Evolutionary conservation across 129 eudicot species (phyloP).

Genomic region (Mikania micrantha): DNA sequence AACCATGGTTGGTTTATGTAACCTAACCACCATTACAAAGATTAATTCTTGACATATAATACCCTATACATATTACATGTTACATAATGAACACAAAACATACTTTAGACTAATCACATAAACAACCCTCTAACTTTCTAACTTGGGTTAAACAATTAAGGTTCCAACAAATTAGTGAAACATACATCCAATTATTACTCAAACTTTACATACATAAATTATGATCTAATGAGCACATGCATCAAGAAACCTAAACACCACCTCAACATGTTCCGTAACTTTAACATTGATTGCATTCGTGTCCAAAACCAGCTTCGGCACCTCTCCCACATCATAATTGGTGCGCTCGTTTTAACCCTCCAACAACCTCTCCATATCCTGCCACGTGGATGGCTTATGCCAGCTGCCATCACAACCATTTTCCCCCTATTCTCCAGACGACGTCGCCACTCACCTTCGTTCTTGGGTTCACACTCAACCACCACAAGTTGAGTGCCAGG

Average conservation of each 20-base stretch:
- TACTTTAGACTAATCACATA: too few relatives aligned
- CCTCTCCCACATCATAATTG: constrained; percentile 54
- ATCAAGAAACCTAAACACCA: constrained; percentile 36
- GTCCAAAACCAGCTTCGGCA: constrained; percentile 52
- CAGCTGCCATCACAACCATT: constrained; percentile 34
- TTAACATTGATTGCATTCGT: constrained; percentile 35
- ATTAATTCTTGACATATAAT: too few relatives aligned
- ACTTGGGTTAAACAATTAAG: too few relatives aligned
- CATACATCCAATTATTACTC: neutral
- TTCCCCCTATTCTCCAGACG: constrained; percentile 48
- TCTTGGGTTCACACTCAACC: constrained; percentile 52
- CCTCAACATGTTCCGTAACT: constrained; percentile 23
- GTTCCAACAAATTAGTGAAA: too few relatives aligned
- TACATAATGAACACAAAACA: too few relatives aligned
- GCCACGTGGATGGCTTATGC: constrained; percentile 69
- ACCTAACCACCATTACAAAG: too few relatives aligned
- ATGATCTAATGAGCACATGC: neutral
- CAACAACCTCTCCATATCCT: constrained; percentile 54
- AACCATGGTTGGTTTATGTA: too few relatives aligned
- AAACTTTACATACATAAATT: neutral
- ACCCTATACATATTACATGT: too few relatives aligned
- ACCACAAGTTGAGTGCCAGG: constrained; percentile 34
- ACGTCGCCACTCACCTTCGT: constrained; percentile 57
- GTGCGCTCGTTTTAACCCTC: constrained; percentile 50
- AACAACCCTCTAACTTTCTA: too few relatives aligned